Evolutionary conservation across 2,329 filamentous ascomycete species (phyloP), one percentile per base, ranked within the genome.

Genomic region (Alternaria conjuncta): DNA sequence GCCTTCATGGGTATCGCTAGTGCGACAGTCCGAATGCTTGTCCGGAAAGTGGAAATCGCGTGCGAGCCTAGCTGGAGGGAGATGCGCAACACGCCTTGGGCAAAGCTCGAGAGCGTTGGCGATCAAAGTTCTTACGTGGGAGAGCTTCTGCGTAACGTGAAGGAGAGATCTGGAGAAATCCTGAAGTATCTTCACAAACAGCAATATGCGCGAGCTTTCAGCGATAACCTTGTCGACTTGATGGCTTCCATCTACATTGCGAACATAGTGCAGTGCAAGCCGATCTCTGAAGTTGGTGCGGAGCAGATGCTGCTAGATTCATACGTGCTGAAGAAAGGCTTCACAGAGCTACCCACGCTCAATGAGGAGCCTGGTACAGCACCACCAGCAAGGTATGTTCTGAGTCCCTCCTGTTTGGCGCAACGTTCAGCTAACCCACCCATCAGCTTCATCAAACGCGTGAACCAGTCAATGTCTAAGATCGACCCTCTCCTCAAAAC

Each of bases 301-400:
- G 95, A 99, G 80, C 96, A 97, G 88, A 97, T 99, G 94, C 86
- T 98, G 20, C 88, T 99, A 5, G 96, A 99, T 81, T 94, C 95
- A 68, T 98, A 98, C 75, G 92, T 92, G 9, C 84, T 97, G 21
- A 94, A 93, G 61, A 94, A 95, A 74, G 88, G 89, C 1, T 89
- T 96, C 64, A 88, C 89, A 55, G 89, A 88, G 59, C 84, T 97
- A 6, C 84, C 94, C 65, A 89, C 86, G 20, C 84, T 85, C 73
- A 88, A 84, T 28, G 76, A 86, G 20, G 85, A 88, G 45, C 76
- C 87, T 11, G 85, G 73, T 77, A 89, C 84, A 82, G 89, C 87
- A 82, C 86, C 82, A 8, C 85, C 86, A 20, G 80, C 85, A 51
- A 82, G 78, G 80, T 82, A 78, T 64, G 74, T 70, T 18, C 23